Conservation (phyloP, 2,329 filamentous ascomycete species). For the Simplicillium sp. region DNA sequence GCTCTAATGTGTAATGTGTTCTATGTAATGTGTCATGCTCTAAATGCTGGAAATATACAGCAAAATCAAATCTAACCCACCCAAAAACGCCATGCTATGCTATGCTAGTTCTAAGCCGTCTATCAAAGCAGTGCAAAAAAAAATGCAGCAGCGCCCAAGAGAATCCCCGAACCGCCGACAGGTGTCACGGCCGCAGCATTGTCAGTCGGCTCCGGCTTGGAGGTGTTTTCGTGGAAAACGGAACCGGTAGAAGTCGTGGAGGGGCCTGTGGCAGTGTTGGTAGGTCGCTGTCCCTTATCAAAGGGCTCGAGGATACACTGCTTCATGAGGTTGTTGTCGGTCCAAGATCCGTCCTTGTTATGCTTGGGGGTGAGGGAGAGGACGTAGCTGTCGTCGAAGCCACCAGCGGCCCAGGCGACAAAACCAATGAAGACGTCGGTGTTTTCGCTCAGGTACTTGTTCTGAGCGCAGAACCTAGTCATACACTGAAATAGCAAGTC, state of each 20-base stretch:
- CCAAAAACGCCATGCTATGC: no score
- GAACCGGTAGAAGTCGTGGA: conserved; percentile 1
- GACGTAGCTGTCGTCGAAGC: conserved; percentile 30
- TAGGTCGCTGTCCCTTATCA: conserved; percentile 9
- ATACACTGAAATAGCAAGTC: conserved; percentile 23
- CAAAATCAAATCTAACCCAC: no score
- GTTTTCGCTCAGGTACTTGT: conserved; percentile 33
- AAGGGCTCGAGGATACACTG: conserved; percentile 31
- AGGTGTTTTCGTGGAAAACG: conserved; percentile 1
- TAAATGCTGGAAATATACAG: no score
- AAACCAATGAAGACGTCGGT: conserved; percentile 37
- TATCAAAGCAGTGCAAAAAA: no score
- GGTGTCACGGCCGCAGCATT: no score
- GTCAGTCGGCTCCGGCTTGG: no score
- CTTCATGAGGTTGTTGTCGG: conserved; percentile 31
- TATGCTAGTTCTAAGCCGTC: no score
- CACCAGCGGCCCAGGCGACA: conserved; percentile 36
- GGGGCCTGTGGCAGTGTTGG: conserved; percentile 1
- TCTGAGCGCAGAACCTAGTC: conserved; percentile 34
- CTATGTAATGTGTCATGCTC: no score
- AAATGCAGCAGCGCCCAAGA: no score
- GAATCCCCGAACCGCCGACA: no score
- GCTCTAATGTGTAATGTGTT: no score
- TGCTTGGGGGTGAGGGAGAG: conserved; percentile 29
- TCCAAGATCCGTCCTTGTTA: conserved; percentile 10